phyloP scores from a whole-genome alignment of 2,329 filamentous ascomycete species.

The Macroventuria anomochaeta region DNA sequence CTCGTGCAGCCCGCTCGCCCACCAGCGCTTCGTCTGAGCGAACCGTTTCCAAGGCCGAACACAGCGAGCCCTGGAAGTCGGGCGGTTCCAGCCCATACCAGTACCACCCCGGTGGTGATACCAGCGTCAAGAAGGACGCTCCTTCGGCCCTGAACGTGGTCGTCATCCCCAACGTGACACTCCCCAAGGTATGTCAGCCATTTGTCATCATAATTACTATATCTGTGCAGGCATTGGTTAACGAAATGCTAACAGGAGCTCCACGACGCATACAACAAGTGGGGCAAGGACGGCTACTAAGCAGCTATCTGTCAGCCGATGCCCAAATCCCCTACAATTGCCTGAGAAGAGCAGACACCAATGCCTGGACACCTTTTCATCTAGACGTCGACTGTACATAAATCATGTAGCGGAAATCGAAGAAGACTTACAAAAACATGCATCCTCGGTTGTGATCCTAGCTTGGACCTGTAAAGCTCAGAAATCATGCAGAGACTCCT shows the following conservation, averaged over 20 bases:
- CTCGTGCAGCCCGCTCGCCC: constrained; percentile 74
- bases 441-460: neutral
- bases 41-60: constrained; percentile 73
- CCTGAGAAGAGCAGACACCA: constrained; percentile 19
- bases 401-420: constrained; percentile 19
- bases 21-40: constrained; percentile 84
- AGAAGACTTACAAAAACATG: constrained; percentile 9
- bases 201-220: neutral
- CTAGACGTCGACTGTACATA: constrained; percentile 30
- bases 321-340: constrained; percentile 12
- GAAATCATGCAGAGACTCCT: neutral
- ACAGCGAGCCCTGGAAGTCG: constrained; percentile 91
- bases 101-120: constrained; percentile 80
- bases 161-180: constrained; percentile 88
- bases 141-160: constrained; percentile 95
- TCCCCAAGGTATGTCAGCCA: constrained; percentile 68
- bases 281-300: constrained; percentile 92
- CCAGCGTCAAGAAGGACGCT: constrained; percentile 80
- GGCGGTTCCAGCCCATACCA: constrained; percentile 66
- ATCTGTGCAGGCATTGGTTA: constrained; percentile 11
- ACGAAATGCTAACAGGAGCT: constrained; percentile 65
- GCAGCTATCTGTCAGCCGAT: neutral
- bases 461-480: neutral
- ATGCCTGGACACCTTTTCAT: constrained; percentile 11
- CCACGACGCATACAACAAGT: constrained; percentile 99